A percentile compares a stretch with the other conserved stretches of the same genome.
Conservation (phyloP, 176 grass and related monocot genomes). For the Phoenix roebelenii region DNA sequence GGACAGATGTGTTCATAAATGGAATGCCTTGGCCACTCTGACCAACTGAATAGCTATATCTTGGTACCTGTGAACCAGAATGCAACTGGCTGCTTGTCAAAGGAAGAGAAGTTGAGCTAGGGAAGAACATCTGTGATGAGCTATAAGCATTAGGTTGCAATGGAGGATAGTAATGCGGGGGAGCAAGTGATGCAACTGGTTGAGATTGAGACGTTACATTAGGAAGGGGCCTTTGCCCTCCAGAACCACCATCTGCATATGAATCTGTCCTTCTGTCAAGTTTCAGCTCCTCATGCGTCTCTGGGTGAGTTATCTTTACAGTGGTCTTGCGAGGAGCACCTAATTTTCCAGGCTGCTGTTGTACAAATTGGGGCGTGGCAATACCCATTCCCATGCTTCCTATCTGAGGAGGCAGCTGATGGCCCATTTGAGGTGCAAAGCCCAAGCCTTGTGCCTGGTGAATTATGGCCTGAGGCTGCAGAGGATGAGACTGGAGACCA, state of each 20-base stretch:
- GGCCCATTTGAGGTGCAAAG: no score
- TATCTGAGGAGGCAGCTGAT: no score
- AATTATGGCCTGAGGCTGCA: no score
- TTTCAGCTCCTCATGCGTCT: slow-evolving; percentile 78
- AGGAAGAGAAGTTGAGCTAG: slow-evolving; percentile 25
- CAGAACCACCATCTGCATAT: slow-evolving; percentile 11
- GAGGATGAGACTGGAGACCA: no score
- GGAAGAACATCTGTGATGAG: slow-evolving; percentile 49
- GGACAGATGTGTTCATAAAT: slow-evolving; percentile 34
- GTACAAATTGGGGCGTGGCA: slow-evolving; percentile 28
- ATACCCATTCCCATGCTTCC: slow-evolving; percentile 34
- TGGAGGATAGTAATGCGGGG: slow-evolving; percentile 33
- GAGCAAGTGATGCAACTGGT: slow-evolving; percentile 21
- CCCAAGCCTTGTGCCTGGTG: no score
- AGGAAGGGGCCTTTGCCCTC: slow-evolving; percentile 41
- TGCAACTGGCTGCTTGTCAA: slow-evolving; percentile 42
- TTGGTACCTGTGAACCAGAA: slow-evolving; percentile 38
- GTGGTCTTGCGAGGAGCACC: slow-evolving; percentile 36
- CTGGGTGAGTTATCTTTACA: slow-evolving; percentile 81
- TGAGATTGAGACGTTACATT: slow-evolving; percentile 34
- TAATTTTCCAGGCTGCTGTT: slow-evolving; percentile 44
- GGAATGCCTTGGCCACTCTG: slow-evolving; percentile 30
- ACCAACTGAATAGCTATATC: slow-evolving; percentile 36
- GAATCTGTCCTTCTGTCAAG: slow-evolving; percentile 35
- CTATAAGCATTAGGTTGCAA: slow-evolving; percentile 34